Conservation (phyloP, 257 asterid genomes). For the Przewalskia tangutica region DNA sequence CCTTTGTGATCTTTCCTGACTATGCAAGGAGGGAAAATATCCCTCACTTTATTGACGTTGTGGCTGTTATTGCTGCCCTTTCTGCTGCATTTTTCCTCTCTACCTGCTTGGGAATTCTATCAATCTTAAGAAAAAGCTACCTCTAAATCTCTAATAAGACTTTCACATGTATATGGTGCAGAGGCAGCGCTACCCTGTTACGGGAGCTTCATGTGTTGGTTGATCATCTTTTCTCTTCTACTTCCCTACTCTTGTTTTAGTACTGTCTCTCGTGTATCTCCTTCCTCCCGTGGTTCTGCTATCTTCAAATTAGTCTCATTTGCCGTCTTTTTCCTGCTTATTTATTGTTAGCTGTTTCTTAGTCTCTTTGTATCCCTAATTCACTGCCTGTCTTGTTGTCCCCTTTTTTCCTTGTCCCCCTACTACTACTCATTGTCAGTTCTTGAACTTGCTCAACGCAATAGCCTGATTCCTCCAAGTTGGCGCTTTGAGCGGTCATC, state of each 20-base stretch:
- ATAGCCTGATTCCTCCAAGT: not conserved
- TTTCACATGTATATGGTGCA: too few species aligned
- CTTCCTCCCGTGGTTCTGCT: not conserved
- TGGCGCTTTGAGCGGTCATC: not conserved
- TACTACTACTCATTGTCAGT: not conserved
- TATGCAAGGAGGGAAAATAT: too few species aligned
- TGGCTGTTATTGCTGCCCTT: not conserved
- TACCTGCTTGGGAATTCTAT: not conserved
- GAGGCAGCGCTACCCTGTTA: too few species aligned
- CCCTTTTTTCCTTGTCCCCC: not conserved
- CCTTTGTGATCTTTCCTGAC: not conserved
- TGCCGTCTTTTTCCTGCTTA: not conserved
- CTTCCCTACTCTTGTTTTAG: not conserved
- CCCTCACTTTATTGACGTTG: not conserved
- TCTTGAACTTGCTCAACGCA: not conserved
- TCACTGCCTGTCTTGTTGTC: not conserved
- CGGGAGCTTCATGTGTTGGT: not conserved
- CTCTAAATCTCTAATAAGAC: not conserved
- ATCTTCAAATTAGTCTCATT: not conserved
- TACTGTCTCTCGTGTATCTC: not conserved
- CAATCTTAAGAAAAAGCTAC: not conserved
- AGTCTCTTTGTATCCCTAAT: not conserved
- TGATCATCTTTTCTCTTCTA: not conserved
- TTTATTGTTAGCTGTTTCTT: not conserved
- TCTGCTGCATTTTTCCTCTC: not conserved